These are phyloP conservation scores for Coemansia umbellata DNA, from an alignment of 192 early-diverging fungal species.

Conservation along the genomic window DNA sequence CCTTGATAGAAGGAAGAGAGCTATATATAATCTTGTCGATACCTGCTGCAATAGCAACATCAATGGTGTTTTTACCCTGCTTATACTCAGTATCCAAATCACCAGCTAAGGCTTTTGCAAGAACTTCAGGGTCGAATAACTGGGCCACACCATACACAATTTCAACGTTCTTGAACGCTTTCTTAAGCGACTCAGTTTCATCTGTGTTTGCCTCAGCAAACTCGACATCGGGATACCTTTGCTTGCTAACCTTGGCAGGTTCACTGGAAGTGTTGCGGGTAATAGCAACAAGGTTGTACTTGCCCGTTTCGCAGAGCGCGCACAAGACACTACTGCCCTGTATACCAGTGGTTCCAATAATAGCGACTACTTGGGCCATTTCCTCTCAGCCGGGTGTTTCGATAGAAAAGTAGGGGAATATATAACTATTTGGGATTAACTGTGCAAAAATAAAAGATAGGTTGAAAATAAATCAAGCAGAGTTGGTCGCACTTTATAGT, in stretches of 20 bases:
- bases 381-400: too few species aligned
- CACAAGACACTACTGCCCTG: conserved; percentile 33
- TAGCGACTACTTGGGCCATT: conserved; percentile 21
- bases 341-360: conserved; percentile 24
- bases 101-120: not conserved
- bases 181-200: conserved; percentile 4
- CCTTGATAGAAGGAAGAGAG: conserved; percentile 20
- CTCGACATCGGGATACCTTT: conserved; percentile 17
- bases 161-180: conserved; percentile 11
- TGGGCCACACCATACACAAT: conserved; percentile 22
- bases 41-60: conserved; percentile 17
- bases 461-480: too few species aligned
- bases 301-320: conserved; percentile 7
- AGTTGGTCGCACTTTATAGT: too few species aligned
- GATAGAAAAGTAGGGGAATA: too few species aligned
- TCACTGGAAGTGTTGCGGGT: conserved; percentile 9
- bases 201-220: conserved; percentile 15
- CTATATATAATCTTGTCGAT: conserved; percentile 10
- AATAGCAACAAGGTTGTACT: conserved; percentile 20
- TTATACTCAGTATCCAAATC: conserved; percentile 13
- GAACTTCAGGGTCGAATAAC: conserved; percentile 1
- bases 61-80: conserved; percentile 26
- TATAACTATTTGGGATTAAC: too few species aligned
- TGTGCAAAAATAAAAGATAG: too few species aligned
- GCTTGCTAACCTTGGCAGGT: not conserved